Percentiles rank a stretch among this genome's conserved stretches.
phyloP scores from a whole-genome alignment of 176 grass and related monocot species.

The Cymbopogon citratus region DNA sequence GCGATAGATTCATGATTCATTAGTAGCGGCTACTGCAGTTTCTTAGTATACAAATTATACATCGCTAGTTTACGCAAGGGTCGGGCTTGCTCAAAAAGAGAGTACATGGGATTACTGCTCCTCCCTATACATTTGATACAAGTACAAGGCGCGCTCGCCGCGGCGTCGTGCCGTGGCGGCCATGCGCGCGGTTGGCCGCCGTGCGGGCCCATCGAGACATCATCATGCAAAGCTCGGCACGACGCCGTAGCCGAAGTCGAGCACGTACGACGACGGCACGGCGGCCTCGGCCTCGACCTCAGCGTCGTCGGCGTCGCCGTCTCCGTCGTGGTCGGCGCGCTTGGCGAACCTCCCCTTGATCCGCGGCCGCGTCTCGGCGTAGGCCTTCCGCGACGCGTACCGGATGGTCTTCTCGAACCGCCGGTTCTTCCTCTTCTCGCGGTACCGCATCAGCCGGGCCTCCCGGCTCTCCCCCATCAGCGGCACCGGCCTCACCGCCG shows the following conservation, averaged over 20 bases:
- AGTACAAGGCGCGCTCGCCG: not conserved
- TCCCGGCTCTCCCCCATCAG: constrained; percentile 44
- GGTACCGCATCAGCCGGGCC: constrained; percentile 82
- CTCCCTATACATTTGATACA: not conserved
- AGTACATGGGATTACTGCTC: constrained; percentile 22
- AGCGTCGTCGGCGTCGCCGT: constrained; percentile 25
- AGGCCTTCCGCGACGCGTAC: constrained; percentile 90
- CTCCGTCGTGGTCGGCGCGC: constrained; percentile 36
- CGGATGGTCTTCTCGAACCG: constrained; percentile 95
- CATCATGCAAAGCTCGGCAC: constrained; percentile 62
- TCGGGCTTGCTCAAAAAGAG: constrained; percentile 25
- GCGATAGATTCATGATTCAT: not conserved
- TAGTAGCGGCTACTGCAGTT: not conserved
- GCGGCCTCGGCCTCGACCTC: constrained; percentile 35
- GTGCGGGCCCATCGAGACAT: not conserved
- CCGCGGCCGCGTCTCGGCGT: constrained; percentile 78
- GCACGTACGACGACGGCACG: constrained; percentile 48
- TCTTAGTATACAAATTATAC: constrained; percentile 29
- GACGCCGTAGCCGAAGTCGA: constrained; percentile 63
- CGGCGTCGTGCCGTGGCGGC: not conserved
- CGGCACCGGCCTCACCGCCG: constrained; percentile 8
- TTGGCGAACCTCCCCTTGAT: constrained; percentile 95
- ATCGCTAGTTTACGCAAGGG: constrained; percentile 5
- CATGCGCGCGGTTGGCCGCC: no score
- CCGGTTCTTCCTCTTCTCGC: constrained; percentile 88